A percentile compares a stretch with the other conserved stretches of the same genome.
Evolutionary conservation across 768 basidiomycete genomes (phyloP).

Genomic region (Rhodosporidiobolus odoratus): DNA sequence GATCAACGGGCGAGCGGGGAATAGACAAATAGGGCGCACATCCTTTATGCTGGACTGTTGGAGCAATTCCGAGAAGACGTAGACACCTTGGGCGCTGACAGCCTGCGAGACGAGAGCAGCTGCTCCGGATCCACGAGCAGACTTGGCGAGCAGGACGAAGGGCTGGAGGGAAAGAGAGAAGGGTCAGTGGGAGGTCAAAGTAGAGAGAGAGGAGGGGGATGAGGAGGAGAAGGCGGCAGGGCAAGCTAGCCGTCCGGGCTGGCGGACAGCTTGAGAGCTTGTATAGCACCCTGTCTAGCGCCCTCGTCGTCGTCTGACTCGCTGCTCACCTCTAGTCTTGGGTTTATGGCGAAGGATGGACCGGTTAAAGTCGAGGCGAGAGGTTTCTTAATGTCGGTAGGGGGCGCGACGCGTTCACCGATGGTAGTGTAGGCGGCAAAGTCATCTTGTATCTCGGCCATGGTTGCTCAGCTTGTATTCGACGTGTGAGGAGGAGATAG

Average conservation of each 20-base stretch:
- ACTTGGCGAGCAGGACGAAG: constrained; percentile 84
- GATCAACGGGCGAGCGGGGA: neutral
- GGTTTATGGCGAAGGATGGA: constrained; percentile 27
- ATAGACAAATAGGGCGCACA: constrained; percentile 55
- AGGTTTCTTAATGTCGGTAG: neutral
- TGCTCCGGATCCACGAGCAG: constrained; percentile 83
- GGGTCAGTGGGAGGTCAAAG: neutral
- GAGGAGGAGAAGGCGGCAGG: neutral
- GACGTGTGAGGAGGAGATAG: too few species aligned
- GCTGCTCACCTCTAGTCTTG: constrained; percentile 39
- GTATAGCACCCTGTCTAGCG: neutral
- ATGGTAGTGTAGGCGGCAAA: constrained; percentile 30
- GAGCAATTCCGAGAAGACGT: constrained; percentile 83
- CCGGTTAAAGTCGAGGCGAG: constrained; percentile 1
- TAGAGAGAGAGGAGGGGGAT: neutral
- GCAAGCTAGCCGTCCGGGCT: neutral
- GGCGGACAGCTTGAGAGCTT: neutral
- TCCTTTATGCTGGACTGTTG: constrained; percentile 77
- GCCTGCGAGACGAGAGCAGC: constrained; percentile 83
- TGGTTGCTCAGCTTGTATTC: too few species aligned
- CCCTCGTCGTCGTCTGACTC: neutral
- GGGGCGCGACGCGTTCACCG: constrained; percentile 10
- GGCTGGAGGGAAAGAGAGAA: constrained; percentile 52
- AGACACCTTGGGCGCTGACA: constrained; percentile 81
- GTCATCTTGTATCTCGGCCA: constrained; percentile 2